Percentiles rank a stretch among this genome's conserved stretches.
These are phyloP conservation scores for Globomyces pollinis-pini DNA, from an alignment of 192 early-diverging fungal species.

Conservation along the genomic window DNA sequence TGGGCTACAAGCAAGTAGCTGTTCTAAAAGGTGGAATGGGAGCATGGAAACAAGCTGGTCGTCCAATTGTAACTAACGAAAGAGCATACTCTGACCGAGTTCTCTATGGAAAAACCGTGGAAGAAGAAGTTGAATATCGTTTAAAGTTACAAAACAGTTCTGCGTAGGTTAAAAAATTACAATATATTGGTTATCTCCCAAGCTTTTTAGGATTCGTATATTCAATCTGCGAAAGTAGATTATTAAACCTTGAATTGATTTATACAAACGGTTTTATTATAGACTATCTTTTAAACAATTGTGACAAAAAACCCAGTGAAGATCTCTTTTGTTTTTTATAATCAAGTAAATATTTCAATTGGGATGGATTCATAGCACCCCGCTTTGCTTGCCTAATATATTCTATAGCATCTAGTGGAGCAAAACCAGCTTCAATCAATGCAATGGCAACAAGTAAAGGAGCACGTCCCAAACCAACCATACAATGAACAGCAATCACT, in stretches of 20 bases:
- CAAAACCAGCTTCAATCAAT: slow-evolving; percentile 73
- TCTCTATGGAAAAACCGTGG: slow-evolving; percentile 8
- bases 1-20: slow-evolving; percentile 50
- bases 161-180: too few relatives aligned
- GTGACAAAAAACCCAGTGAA: too few relatives aligned
- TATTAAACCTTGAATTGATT: too few relatives aligned
- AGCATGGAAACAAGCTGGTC: slow-evolving; percentile 11
- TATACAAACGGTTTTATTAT: too few relatives aligned
- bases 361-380: slow-evolving; percentile 55
- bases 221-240: too few relatives aligned
- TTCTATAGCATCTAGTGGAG: slow-evolving; percentile 63
- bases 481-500: too few relatives aligned
- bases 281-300: too few relatives aligned
- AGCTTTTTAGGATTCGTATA: background rate
- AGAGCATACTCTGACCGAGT: background rate
- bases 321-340: slow-evolving; percentile 35
- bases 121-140: background rate
- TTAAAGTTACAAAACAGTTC: too few relatives aligned
- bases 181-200: background rate
- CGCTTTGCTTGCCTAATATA: slow-evolving; percentile 64
- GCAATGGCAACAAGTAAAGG: slow-evolving; percentile 84
- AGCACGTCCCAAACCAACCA: too few relatives aligned
- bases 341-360: slow-evolving; percentile 51
- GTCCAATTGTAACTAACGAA: background rate
- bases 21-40: slow-evolving; percentile 31